Evolutionary conservation across 129 eudicot species (phyloP).

Genomic region (Rutidosis leptorrhynchoides): DNA sequence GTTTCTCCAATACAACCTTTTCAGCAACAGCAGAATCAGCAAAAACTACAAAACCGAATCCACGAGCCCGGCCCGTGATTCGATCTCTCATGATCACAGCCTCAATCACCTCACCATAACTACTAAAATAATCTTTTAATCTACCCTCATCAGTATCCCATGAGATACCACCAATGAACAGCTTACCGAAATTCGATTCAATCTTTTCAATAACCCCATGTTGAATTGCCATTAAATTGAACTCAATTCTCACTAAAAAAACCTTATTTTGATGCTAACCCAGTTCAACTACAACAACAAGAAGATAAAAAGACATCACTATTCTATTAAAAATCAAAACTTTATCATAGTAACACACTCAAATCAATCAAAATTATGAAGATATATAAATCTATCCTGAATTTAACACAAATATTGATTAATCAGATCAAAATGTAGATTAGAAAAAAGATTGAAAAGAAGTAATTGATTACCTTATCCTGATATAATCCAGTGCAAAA

Average conservation of each 20-base stretch:
- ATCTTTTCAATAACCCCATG: constrained; percentile 40
- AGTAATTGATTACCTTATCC: constrained; percentile 42
- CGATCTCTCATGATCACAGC: constrained; percentile 92
- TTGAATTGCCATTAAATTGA: constrained; percentile 34
- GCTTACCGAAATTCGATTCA: constrained; percentile 70
- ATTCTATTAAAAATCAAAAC: constrained; percentile 19
- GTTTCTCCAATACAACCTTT: constrained; percentile 74
- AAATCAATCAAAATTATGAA: constrained; percentile 5
- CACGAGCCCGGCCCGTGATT: constrained; percentile 79
- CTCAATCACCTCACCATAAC: constrained; percentile 72
- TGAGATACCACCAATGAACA: constrained; percentile 87
- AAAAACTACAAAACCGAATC: constrained; percentile 81
- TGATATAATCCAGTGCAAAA: constrained; percentile 38
- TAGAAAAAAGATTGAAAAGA: constrained; percentile 6
- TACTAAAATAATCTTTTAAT: constrained; percentile 59
- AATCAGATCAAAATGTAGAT: constrained; percentile 27
- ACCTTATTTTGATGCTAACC: constrained; percentile 14
- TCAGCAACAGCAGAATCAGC: constrained; percentile 76
- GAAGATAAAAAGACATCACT: constrained; percentile 2
- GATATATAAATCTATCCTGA: constrained; percentile 16
- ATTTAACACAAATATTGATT: constrained; percentile 3
- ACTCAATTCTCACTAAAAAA: constrained; percentile 7
- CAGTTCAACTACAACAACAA: constrained; percentile 29
- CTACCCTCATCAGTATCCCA: constrained; percentile 90
- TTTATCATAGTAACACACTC: constrained; percentile 1